Evolutionary conservation across 306 rosid species (phyloP).

Genomic region (Cucurbita ficifolia): DNA sequence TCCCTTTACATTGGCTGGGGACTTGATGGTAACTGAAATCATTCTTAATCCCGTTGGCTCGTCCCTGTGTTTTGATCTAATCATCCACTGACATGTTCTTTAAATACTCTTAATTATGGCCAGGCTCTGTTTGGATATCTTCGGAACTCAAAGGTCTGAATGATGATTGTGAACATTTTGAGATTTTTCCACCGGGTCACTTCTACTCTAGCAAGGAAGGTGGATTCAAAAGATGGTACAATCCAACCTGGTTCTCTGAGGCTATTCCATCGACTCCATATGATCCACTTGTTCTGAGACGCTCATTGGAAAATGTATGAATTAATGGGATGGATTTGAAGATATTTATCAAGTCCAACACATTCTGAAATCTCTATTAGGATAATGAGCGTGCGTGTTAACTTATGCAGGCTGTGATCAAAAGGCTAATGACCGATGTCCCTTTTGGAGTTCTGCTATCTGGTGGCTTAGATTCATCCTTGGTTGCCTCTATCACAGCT

Average conservation of each 20-base stretch:
- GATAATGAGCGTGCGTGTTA: background rate
- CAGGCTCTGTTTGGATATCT: constrained; percentile 88
- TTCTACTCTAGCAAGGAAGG: constrained; percentile 78
- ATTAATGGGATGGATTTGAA: background rate
- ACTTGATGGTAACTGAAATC: constrained; percentile 49
- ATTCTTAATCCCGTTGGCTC: background rate
- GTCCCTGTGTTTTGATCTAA: background rate
- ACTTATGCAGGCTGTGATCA: constrained; percentile 62
- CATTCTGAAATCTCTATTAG: background rate
- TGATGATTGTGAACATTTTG: constrained; percentile 85
- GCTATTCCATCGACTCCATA: constrained; percentile 67
- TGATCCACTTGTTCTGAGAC: constrained; percentile 70
- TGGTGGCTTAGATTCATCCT: constrained; percentile 83
- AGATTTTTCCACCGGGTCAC: constrained; percentile 84
- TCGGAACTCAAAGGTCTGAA: constrained; percentile 79
- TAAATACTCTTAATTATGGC: background rate
- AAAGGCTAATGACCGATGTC: constrained; percentile 94
- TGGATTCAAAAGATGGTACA: constrained; percentile 72
- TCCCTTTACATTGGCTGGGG: constrained; percentile 96
- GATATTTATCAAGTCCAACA: background rate
- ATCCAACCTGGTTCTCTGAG: constrained; percentile 86
- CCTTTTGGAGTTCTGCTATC: constrained; percentile 92
- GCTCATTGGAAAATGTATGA: constrained; percentile 60
- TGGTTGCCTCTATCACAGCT: constrained; percentile 90
- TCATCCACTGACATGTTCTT: background rate